Conservation (phyloP, 2,329 filamentous ascomycete species). For the Verticillium isaacii region DNA sequence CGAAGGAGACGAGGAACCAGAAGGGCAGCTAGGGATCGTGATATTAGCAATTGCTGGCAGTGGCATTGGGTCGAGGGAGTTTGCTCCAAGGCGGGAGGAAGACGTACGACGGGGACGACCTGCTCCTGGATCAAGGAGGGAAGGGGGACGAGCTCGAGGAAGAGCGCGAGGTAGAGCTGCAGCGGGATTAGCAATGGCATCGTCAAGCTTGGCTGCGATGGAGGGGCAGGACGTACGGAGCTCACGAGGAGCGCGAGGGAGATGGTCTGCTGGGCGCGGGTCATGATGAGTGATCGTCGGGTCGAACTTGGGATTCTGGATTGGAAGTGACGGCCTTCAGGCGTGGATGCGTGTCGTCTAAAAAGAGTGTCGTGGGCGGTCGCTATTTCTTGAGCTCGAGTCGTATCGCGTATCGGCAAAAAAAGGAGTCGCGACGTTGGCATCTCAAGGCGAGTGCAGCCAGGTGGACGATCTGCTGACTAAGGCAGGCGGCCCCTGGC, state of each 20-base stretch:
- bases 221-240: conserved; percentile 57
- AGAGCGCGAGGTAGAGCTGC: conserved; percentile 87
- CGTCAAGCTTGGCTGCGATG: not conserved
- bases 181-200: conserved; percentile 11
- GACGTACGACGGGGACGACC: conserved; percentile 81
- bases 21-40: conserved; percentile 68
- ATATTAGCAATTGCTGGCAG: conserved; percentile 2
- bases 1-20: conserved; percentile 87
- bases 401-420: conserved; percentile 1
- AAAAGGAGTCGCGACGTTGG: conserved; percentile 15
- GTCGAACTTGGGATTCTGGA: no score
- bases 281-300: conserved; percentile 60
- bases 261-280: conserved; percentile 87
- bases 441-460: conserved; percentile 2
- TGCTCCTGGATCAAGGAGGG: conserved; percentile 74
- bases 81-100: not conserved
- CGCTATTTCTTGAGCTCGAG: conserved; percentile 3
- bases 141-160: conserved; percentile 77
- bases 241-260: conserved; percentile 82
- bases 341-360: conserved; percentile 1
- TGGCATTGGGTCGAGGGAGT: not conserved
- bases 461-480: conserved; percentile 3
- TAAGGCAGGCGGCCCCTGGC: not conserved
- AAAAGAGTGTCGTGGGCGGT: conserved; percentile 9
- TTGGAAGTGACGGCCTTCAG: not conserved